Evolutionary conservation across 768 basidiomycete genomes (phyloP).

Genomic region (Kwoniella heveanensis): DNA sequence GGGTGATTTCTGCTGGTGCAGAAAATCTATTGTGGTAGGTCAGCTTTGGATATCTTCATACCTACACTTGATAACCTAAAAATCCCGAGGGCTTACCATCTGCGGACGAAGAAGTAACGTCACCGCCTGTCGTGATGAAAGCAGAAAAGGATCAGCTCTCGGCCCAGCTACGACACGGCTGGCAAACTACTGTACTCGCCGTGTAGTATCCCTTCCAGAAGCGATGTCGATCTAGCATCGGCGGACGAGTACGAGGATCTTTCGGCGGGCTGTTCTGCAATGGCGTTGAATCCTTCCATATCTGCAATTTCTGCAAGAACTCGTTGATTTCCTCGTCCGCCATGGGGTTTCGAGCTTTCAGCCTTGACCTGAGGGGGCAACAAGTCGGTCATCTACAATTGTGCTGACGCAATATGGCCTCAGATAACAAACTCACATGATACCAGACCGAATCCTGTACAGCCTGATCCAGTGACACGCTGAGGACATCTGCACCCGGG

Average conservation of each 20-base stretch:
- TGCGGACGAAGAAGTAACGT: background rate
- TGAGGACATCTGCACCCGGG: background rate
- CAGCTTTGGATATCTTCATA: background rate
- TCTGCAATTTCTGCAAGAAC: background rate
- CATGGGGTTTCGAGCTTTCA: background rate
- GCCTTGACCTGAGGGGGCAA: background rate
- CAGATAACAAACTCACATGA: constrained; percentile 1
- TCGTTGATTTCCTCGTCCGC: background rate
- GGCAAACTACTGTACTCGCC: background rate
- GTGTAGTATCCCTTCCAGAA: background rate
- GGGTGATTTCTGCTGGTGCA: background rate
- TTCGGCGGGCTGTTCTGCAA: background rate
- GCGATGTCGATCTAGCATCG: background rate
- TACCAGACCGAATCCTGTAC: background rate
- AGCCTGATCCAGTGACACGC: constrained; percentile 4
- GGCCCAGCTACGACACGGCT: too few species aligned
- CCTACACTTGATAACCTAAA: too few species aligned
- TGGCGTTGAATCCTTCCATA: constrained; percentile 2
- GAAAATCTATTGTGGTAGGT: background rate
- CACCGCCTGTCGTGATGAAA: background rate
- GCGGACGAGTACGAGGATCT: background rate
- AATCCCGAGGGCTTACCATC: background rate
- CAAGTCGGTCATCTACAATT: too few species aligned
- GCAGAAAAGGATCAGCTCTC: background rate
- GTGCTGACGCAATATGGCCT: too few species aligned